These are phyloP conservation scores for Oryza longistaminata DNA, from an alignment of 176 grass and related monocot species.

Conservation along the genomic window DNA sequence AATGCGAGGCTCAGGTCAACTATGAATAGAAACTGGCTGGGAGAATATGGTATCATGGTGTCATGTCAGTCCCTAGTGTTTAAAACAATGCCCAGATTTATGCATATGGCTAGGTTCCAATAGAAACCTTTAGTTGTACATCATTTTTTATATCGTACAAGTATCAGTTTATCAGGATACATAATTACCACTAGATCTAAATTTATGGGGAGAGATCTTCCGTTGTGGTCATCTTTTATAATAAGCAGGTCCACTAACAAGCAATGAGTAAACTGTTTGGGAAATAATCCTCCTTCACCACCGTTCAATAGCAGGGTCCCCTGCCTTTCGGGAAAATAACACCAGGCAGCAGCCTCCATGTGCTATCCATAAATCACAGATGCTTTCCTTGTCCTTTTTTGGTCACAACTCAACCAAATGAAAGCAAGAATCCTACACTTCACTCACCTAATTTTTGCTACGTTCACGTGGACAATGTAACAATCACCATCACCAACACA, in stretches of 20 bases:
- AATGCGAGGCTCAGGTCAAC: constrained; percentile 44
- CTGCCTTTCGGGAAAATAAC: constrained; percentile 36
- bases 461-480: constrained; percentile 4
- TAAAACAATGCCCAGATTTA: constrained; percentile 13
- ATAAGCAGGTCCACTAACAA: constrained; percentile 3
- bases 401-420: constrained; percentile 7
- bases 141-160: neutral
- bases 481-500: neutral
- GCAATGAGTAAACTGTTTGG: constrained; percentile 3
- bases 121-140: neutral
- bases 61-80: constrained; percentile 29
- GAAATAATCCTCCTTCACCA: constrained; percentile 3
- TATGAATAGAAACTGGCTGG: neutral
- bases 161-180: neutral
- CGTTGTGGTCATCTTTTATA: neutral
- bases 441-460: neutral
- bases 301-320: constrained; percentile 39
- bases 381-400: constrained; percentile 41
- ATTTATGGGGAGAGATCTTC: neutral
- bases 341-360: constrained; percentile 31
- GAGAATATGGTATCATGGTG: constrained; percentile 28
- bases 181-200: constrained; percentile 16
- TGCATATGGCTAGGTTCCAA: constrained; percentile 32
- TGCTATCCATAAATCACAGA: constrained; percentile 39
- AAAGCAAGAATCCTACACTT: constrained; percentile 29